Evolutionary conservation across 1,284 basidiomycete species (phyloP), one percentile per base, ranked within the genome.

Genomic region (Ceratobasidium sp.): DNA sequence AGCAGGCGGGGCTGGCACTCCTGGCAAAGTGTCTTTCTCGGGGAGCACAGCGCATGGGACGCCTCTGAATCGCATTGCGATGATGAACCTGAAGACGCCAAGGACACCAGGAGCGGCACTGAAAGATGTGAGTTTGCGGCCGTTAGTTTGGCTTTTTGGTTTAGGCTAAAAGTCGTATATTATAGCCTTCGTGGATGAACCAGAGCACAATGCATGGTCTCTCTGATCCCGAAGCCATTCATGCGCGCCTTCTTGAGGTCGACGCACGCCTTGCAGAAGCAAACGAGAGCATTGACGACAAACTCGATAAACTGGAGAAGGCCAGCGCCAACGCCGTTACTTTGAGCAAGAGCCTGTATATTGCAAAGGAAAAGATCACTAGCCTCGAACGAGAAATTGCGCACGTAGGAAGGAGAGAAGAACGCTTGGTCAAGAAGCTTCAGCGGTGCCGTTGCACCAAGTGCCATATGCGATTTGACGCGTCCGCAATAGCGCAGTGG

Each of bases 271-370:
- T 96, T 23, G 91, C 93, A 79, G 86, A 83, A 1, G 94, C 94
- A 3, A 95, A 96, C 83, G 90, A 93, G 57, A 92, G 89, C 81
- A 93, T 96, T 67, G 94, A 96, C 81, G 91, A 94, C 81, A 95
- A 95, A 83, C 87, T 96, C 10, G 93, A 94, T 82, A 91, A 92
- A 78, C 90, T 96, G 5, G 92, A 94, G 81, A 90, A 94, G 77
- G 92, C 92, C 1, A 94, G 93, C 0, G 84, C 91, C 4, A 92
- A 90, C 44, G 90, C 90, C 38, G 89, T 94, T 54, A 89, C 88
- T 10, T 86, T 94, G 46, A 92, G 91, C 0, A 87, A 88, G 84
- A 52, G 80, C 81, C 64, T 80, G 74, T 61, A 78, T 81, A 65
- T 80, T 80, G 50, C 80, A 77, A n/a, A 91, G 91, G 78, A 3